phyloP scores from a whole-genome alignment of 2,329 filamentous ascomycete species.

The Pyrenochaeta sp. region DNA sequence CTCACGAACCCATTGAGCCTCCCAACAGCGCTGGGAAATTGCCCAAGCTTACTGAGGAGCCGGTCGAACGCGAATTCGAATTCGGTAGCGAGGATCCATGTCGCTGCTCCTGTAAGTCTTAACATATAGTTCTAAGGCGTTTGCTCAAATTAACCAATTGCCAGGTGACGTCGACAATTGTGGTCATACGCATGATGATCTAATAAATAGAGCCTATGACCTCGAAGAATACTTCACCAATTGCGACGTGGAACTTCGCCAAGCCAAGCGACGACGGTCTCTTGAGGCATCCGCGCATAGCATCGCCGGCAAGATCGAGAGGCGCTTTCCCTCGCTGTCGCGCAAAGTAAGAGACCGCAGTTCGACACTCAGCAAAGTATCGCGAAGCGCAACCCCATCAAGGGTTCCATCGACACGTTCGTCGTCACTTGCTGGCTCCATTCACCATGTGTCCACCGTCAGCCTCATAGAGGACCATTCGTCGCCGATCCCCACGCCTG shows the following conservation, averaged over 20 bases:
- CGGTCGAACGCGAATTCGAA: slow-evolving; percentile 72
- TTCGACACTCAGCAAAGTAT: slow-evolving; percentile 41
- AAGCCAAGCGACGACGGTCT: slow-evolving; percentile 65
- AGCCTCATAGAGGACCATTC: slow-evolving; percentile 48
- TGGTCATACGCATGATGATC: slow-evolving; percentile 56
- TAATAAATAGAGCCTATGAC: slow-evolving; percentile 68
- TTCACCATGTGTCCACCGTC: slow-evolving; percentile 53
- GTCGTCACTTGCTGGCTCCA: slow-evolving; percentile 75
- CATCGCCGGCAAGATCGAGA: slow-evolving; percentile 71
- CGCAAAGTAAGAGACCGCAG: slow-evolving; percentile 64
- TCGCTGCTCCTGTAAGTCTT: slow-evolving; percentile 74
- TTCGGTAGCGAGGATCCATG: slow-evolving; percentile 60
- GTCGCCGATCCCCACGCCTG: slow-evolving; percentile 32
- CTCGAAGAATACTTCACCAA: slow-evolving; percentile 68
- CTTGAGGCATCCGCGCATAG: slow-evolving; percentile 68
- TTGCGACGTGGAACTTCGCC: slow-evolving; percentile 65
- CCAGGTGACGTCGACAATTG: slow-evolving; percentile 68
- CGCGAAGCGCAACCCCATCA: slow-evolving; percentile 58
- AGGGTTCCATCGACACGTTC: slow-evolving; percentile 75
- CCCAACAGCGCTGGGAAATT: slow-evolving; percentile 71
- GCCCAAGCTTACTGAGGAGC: slow-evolving; percentile 86
- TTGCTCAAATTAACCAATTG: slow-evolving; percentile 29
- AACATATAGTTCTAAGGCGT: slow-evolving; percentile 7
- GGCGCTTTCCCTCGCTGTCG: slow-evolving; percentile 65
- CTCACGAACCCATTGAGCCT: slow-evolving; percentile 63